Percentiles rank a stretch among this genome's conserved stretches.
Conservation (phyloP, 1,284 basidiomycete genomes). For the Ceraceosorus guamensis region DNA sequence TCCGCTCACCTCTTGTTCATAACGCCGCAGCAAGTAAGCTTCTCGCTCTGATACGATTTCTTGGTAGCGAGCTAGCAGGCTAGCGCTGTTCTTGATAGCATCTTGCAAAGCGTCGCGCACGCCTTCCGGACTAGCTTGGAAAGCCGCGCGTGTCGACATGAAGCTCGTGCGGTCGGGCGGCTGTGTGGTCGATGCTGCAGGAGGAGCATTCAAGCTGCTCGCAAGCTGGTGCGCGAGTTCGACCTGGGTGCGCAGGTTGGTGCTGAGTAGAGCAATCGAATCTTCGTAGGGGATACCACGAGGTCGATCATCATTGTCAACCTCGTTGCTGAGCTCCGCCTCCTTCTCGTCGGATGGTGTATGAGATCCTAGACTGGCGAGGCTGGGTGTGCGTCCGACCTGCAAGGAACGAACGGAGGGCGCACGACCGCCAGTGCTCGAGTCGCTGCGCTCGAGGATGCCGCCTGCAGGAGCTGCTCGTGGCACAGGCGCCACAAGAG, state of each 20-base stretch:
- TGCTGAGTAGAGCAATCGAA: slow-evolving; percentile 67
- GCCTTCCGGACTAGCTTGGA: not conserved
- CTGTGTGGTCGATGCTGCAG: slow-evolving; percentile 3
- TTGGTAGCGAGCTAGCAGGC: slow-evolving; percentile 63
- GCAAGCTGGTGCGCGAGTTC: slow-evolving; percentile 69
- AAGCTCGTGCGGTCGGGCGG: not conserved
- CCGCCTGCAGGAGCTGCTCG: slow-evolving; percentile 1
- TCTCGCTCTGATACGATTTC: slow-evolving; percentile 74
- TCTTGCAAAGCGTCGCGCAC: slow-evolving; percentile 57
- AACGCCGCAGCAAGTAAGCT: slow-evolving; percentile 58
- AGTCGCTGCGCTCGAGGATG: slow-evolving; percentile 5
- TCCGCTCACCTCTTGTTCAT: slow-evolving; percentile 58
- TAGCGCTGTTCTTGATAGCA: slow-evolving; percentile 58
- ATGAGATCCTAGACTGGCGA: slow-evolving; percentile 12
- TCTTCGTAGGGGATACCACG: slow-evolving; percentile 60
- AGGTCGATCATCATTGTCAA: slow-evolving; percentile 50
- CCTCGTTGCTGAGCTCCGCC: slow-evolving; percentile 25
- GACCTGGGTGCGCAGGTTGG: slow-evolving; percentile 68
- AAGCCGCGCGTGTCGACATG: not conserved
- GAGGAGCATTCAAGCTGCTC: slow-evolving; percentile 50
- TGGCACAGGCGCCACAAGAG: not conserved
- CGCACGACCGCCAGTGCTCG: not conserved
- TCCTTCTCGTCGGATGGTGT: slow-evolving; percentile 20
- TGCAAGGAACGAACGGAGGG: not conserved
- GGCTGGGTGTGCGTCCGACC: slow-evolving; percentile 19